phyloP scores from a whole-genome alignment of 768 basidiomycete genomes.

The Suillus discolor region DNA sequence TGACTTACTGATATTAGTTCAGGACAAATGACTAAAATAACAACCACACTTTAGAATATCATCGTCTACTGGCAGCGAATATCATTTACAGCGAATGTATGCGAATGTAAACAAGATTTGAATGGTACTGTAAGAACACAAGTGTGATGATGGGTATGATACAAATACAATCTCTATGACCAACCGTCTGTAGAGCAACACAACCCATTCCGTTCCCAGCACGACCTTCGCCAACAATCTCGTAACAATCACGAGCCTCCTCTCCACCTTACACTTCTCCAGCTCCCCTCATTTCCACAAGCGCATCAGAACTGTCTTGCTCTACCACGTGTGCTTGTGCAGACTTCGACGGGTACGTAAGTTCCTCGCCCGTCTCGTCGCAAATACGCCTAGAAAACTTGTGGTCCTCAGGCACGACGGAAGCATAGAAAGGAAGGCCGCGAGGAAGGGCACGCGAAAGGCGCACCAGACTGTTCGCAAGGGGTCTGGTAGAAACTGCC shows the following conservation, averaged over 20 bases:
- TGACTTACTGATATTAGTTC: too few relatives aligned
- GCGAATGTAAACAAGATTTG: neutral
- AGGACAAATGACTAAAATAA: too few relatives aligned
- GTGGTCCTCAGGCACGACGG: conserved; percentile 34
- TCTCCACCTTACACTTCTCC: neutral
- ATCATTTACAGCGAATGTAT: neutral
- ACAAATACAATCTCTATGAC: conserved; percentile 4
- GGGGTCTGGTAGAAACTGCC: conserved; percentile 44
- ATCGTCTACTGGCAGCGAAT: neutral
- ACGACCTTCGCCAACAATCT: neutral
- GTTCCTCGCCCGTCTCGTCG: conserved; percentile 17
- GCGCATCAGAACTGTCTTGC: conserved; percentile 25
- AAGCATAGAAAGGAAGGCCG: conserved; percentile 40
- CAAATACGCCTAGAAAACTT: conserved; percentile 32
- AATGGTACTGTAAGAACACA: conserved; percentile 1
- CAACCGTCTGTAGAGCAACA: neutral
- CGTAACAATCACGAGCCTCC: neutral
- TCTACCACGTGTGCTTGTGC: conserved; percentile 12
- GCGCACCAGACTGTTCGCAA: conserved; percentile 37
- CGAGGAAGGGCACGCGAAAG: conserved; percentile 32
- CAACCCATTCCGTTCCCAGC: neutral
- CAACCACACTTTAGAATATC: neutral
- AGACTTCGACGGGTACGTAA: conserved; percentile 35
- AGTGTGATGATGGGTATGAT: neutral
- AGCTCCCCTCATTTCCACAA: neutral